Evolutionary conservation across 2,329 filamentous ascomycete genomes (phyloP).

Genomic region (Samsoniella hepiali): DNA sequence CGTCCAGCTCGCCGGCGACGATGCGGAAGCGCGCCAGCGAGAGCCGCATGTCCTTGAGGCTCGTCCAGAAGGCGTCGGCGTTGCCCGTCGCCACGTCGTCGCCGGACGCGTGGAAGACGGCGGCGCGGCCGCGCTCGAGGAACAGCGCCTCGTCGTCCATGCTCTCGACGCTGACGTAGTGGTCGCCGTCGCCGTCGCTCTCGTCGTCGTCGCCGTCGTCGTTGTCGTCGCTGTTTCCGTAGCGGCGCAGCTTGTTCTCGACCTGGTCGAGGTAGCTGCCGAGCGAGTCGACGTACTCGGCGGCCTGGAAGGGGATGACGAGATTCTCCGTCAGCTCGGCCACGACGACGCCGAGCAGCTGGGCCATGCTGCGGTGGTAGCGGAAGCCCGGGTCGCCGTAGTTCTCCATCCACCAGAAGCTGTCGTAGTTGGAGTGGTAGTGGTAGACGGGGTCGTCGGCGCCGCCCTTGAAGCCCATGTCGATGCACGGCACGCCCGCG

Average conservation of each 20-base stretch:
- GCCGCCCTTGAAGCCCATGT: slow-evolving; percentile 55
- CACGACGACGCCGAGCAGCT: slow-evolving; percentile 60
- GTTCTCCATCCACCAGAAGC: slow-evolving; percentile 81
- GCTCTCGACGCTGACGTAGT: slow-evolving; percentile 20
- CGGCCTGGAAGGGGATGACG: slow-evolving; percentile 61
- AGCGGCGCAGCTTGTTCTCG: slow-evolving; percentile 42
- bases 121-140: slow-evolving; percentile 27
- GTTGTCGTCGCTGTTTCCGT: slow-evolving; percentile 21
- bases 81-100: slow-evolving; percentile 32
- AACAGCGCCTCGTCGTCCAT: slow-evolving; percentile 30
- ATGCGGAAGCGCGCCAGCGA: slow-evolving; percentile 37
- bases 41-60: slow-evolving; percentile 38
- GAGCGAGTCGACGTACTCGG: slow-evolving; percentile 60
- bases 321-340: slow-evolving; percentile 60
- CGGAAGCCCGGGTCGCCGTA: slow-evolving; percentile 69
- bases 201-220: slow-evolving; percentile 2
- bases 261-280: slow-evolving; percentile 49
- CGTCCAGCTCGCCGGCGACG: slow-evolving; percentile 45
- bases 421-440: slow-evolving; percentile 91
- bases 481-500: slow-evolving; percentile 62
- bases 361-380: slow-evolving; percentile 65
- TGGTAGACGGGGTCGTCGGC: slow-evolving; percentile 60
- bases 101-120: slow-evolving; percentile 10
- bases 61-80: slow-evolving; percentile 37
- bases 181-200: not conserved